Base-by-base conservation (phyloP, 352 stramenopile species). In the Pythium aphanidermatum region DNA sequence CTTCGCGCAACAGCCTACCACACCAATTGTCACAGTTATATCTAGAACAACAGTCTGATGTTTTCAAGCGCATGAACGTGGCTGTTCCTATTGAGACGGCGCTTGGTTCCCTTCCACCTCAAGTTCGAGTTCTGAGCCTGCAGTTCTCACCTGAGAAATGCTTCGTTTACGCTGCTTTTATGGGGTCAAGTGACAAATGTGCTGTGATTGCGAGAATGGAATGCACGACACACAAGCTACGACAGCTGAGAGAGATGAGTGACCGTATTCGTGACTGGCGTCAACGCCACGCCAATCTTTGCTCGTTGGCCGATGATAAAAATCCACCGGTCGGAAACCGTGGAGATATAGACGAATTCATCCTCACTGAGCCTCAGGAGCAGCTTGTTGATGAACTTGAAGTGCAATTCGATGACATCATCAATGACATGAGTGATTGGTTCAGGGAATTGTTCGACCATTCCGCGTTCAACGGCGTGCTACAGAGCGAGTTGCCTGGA, bases 101-200 rank as follows among this genome's bases (percentile, higher is more conserved):
- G 16, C 46, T 90, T 7, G 41, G 60, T 0, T 26, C 55, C 0
- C 30, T 92, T 0, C 77, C 75, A 21, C 50, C 63, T 1, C 51
- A 56, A 3, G 51, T 65, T 1, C 58, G 70, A 2, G 26, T 89
- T 0, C 17, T 90, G 17, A 68, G 60, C 31, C 61, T 90, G 5
- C 80, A 90, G 40, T 68, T 92, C 17, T 90, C 80, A 4, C 69
- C 67, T 4, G 75, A 92, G 33, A 60, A 56, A 2, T 80, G 68
- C 28, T 90, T 83, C 27, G 40, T 92, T 8, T 90, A 80, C 28
- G 70, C 60, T 3, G 67, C 60, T 1, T 20, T 86, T 21, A 52
- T 73, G 2, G 54, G 54, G 0, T 68, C 33, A 16, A 57, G 45
- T 9, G 66, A 83, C 20, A 74, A 72, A 20, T 49, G 63, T 12